Percentiles rank a stretch among this genome's conserved stretches.
Evolutionary conservation across 208 protist genomes (phyloP).

Genomic region (Leishmania major): DNA sequence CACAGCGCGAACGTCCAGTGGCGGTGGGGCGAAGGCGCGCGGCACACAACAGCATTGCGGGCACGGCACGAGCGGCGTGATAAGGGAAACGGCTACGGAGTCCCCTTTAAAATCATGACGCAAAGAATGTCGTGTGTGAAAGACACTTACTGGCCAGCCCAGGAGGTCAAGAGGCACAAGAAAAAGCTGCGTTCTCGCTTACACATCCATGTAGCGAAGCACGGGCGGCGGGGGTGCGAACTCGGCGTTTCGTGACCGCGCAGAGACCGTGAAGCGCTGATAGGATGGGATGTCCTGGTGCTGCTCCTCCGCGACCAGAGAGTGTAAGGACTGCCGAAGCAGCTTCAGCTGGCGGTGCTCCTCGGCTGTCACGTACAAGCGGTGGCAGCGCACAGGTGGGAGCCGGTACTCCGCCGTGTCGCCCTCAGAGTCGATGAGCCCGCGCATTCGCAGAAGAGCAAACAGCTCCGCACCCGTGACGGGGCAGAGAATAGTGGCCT

Average conservation of each 20-base stretch:
- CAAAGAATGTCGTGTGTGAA: background rate
- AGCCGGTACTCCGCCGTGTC: conserved; percentile 66
- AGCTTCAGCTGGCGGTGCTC: conserved; percentile 71
- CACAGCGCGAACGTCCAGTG: background rate
- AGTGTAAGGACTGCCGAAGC: conserved; percentile 45
- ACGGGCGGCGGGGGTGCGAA: conserved; percentile 16
- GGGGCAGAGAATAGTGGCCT: conserved; percentile 47
- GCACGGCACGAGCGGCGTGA: background rate
- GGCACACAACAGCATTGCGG: background rate
- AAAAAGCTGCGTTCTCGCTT: background rate
- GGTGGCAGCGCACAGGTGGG: conserved; percentile 50
- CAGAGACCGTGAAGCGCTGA: conserved; percentile 27
- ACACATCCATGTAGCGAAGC: conserved; percentile 15
- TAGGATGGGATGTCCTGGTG: conserved; percentile 16
- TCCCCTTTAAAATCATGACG: too few species aligned
- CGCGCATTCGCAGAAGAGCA: conserved; percentile 73
- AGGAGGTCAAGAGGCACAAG: background rate
- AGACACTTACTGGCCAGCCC: background rate
- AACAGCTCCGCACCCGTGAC: conserved; percentile 80
- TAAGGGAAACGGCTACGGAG: background rate
- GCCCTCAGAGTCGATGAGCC: conserved; percentile 66
- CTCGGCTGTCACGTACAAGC: conserved; percentile 58
- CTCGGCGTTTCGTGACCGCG: conserved; percentile 28
- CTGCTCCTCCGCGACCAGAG: conserved; percentile 17
- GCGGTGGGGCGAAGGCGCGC: too few species aligned